Percentiles rank a stretch among this genome's conserved stretches.
These are phyloP conservation scores for Santalum album DNA, from an alignment of 164 flowering plant genomes.

Conservation along the genomic window DNA sequence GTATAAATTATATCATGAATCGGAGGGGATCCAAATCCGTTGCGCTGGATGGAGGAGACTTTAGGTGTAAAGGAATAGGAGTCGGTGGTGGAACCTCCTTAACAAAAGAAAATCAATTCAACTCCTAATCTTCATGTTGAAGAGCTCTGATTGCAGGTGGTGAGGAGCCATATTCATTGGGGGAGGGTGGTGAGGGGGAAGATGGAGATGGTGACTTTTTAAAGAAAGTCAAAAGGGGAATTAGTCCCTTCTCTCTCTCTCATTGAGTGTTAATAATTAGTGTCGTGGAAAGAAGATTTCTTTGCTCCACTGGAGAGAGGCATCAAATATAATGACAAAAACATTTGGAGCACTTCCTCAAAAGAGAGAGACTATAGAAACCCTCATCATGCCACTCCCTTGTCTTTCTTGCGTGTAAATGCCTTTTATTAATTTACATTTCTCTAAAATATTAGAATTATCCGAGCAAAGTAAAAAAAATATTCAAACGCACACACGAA, in stretches of 20 bases:
- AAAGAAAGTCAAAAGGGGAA: constrained; percentile 20
- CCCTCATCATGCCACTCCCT: constrained; percentile 25
- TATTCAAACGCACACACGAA: too few relatives aligned
- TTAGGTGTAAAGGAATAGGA: constrained; percentile 21
- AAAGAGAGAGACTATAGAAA: constrained; percentile 19
- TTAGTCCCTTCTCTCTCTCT: constrained; percentile 5
- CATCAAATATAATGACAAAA: neutral
- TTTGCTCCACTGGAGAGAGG: constrained; percentile 2
- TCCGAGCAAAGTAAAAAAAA: too few relatives aligned
- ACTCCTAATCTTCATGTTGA: neutral
- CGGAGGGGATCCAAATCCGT: neutral
- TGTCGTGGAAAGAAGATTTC: constrained; percentile 3
- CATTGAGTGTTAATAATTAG: constrained; percentile 8
- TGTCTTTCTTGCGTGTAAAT: constrained; percentile 29
- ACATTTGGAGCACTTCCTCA: constrained; percentile 20
- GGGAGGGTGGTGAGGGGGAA: constrained; percentile 5
- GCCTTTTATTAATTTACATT: constrained; percentile 1
- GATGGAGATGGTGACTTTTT: too few relatives aligned
- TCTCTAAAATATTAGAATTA: too few relatives aligned
- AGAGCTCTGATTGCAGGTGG: neutral
- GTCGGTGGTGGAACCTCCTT: constrained; percentile 14
- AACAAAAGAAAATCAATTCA: constrained; percentile 1
- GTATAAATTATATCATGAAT: too few relatives aligned
- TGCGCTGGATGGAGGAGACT: constrained; percentile 8
- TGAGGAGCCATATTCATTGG: constrained; percentile 9